Evolutionary conservation across 208 protist species (phyloP), one percentile per base, ranked within the genome.

Genomic region (Wallacemonas sp.): DNA sequence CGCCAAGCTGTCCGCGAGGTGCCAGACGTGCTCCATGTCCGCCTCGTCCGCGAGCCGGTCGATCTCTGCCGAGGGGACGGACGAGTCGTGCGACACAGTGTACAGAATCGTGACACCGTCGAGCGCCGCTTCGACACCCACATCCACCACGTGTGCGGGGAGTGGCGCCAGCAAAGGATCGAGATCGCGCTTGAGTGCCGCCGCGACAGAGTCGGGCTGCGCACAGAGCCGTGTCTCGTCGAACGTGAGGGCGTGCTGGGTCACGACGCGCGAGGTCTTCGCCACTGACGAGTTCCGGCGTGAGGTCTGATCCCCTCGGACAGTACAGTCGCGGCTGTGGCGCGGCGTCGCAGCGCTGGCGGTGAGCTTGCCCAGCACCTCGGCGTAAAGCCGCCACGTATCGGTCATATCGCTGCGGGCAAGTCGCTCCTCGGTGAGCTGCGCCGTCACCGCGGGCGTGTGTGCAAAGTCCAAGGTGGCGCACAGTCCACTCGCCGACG

Each of bases 61-160:
- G 6, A 57, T 27, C 4, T 33, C 34, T 9, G 9, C 19, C 5
- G 50, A 41, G 3, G 50, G 30, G 15, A 26, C 21, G 26, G n/a
- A 10, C 10, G 50, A 26, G 9, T 3, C 29, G 50, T 57, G 50
- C 4, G 50, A 57, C n/a, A 57, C 50, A 37, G 50, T 41, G 50
- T 57, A 57, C 10, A 57, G 19, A 6, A 57, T 37, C 10, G 50
- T 57, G 30, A 57, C 50, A 27, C 50, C 50, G 50, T 57, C 50
- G 12, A n/a, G 30, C 5, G n/a, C 1, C 21, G 12, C 9, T 37
- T 57, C 50, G 5, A 57, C 19, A 5, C 3, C 38, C 21, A 37
- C 50, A 6, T 37, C 50, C 17, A 37, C 29, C 12, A 57, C 30
- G 13, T 37, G 50, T 24, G 29, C 50, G 30, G 30, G 30, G 4